Conservation (phyloP, 164 flowering plant genomes). For the Sedum album region DNA sequence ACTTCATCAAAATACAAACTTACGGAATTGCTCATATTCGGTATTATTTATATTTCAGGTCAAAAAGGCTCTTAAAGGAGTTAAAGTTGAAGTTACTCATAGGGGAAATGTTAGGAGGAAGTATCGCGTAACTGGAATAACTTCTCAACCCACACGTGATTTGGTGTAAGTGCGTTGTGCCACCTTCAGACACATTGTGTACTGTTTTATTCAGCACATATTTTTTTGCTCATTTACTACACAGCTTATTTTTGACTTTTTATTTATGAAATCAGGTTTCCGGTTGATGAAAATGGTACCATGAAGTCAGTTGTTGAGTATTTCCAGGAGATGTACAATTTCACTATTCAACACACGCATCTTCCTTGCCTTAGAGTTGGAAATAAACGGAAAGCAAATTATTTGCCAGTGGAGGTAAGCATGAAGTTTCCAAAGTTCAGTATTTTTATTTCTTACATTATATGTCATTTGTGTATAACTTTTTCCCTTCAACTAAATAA, state of each 20-base stretch:
- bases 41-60: constrained; percentile 27
- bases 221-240: no score
- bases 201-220: no score
- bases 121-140: constrained; percentile 73
- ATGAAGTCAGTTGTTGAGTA: constrained; percentile 65
- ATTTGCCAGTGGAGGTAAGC: constrained; percentile 70
- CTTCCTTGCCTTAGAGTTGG: constrained; percentile 69
- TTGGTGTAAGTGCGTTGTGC: constrained; percentile 44
- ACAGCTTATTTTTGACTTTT: no score
- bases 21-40: neutral
- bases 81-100: constrained; percentile 82
- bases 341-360: constrained; percentile 52
- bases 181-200: no score
- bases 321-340: constrained; percentile 65
- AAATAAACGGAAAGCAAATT: constrained; percentile 59
- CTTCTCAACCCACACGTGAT: constrained; percentile 77
- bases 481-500: no score
- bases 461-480: no score
- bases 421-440: no score
- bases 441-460: no score
- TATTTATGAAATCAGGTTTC: no score
- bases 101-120: constrained; percentile 64
- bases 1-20: neutral
- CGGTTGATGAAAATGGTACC: constrained; percentile 47
- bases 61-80: constrained; percentile 70